Conservation (phyloP, 2,329 filamentous ascomycete genomes). For the Colletotrichum echinochloae region DNA sequence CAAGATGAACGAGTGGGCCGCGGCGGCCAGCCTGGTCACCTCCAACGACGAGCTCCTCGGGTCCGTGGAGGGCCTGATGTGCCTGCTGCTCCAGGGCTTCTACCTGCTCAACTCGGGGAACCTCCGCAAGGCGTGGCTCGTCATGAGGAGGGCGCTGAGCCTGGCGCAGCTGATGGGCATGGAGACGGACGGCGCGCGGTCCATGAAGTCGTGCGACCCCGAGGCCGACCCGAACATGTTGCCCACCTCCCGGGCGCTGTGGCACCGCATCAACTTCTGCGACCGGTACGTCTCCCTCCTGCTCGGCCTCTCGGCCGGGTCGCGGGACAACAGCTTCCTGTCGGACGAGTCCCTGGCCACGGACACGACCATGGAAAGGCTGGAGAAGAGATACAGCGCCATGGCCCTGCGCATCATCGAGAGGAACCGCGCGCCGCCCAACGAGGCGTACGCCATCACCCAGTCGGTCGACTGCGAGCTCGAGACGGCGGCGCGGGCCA, state of each 20-base stretch:
- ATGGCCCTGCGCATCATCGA: constrained; percentile 60
- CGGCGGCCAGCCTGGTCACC: constrained; percentile 56
- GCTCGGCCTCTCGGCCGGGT: constrained; percentile 61
- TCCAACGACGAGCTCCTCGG: constrained; percentile 64
- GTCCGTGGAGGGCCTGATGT: constrained; percentile 65
- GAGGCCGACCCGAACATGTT: constrained; percentile 47
- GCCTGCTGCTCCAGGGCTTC: constrained; percentile 60
- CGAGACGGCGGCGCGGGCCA: constrained; percentile 53
- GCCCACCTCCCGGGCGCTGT: constrained; percentile 48
- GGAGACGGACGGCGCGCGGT: constrained; percentile 50
- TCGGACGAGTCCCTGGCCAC: constrained; percentile 44
- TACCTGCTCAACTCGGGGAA: constrained; percentile 67
- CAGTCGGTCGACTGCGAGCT: constrained; percentile 62
- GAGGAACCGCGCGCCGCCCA: constrained; percentile 54
- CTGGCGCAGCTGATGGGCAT: constrained; percentile 65
- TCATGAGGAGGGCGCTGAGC: constrained; percentile 60
- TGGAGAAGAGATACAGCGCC: constrained; percentile 59
- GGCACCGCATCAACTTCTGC: constrained; percentile 61
- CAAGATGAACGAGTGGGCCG: constrained; percentile 50
- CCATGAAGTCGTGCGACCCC: constrained; percentile 55
- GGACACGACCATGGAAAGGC: constrained; percentile 54
- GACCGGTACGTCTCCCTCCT: constrained; percentile 65
- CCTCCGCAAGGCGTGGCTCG: constrained; percentile 66
- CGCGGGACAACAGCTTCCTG: constrained; percentile 55
- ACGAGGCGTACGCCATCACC: constrained; percentile 55